Conservation (phyloP, 208 protist genomes). For the Trypanosoma caninum region DNA sequence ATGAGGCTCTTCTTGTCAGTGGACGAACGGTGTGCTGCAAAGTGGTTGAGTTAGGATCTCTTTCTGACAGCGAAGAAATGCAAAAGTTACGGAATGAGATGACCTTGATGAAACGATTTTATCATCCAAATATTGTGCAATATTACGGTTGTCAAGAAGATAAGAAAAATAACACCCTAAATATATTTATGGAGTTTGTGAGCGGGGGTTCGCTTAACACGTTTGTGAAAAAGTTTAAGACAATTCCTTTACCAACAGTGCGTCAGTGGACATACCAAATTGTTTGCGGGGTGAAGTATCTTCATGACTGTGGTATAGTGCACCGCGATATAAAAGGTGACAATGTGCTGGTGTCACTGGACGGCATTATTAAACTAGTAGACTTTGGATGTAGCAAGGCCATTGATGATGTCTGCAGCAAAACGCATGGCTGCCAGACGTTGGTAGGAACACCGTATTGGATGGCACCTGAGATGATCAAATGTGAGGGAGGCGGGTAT, state of each 20-base stretch:
- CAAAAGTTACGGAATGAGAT: constrained; percentile 84
- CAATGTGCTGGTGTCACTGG: constrained; percentile 85
- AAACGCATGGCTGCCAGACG: constrained; percentile 67
- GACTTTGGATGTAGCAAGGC: constrained; percentile 92
- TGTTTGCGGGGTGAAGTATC: constrained; percentile 84
- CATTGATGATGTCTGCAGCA: constrained; percentile 81
- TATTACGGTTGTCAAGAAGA: constrained; percentile 88
- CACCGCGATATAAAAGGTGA: constrained; percentile 92
- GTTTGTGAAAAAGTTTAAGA: constrained; percentile 79
- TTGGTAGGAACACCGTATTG: constrained; percentile 91
- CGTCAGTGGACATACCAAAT: constrained; percentile 90
- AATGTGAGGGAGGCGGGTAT: constrained; percentile 86
- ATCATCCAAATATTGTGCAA: constrained; percentile 89
- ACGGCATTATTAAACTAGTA: constrained; percentile 87
- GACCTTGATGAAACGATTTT: constrained; percentile 75
- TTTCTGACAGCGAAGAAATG: constrained; percentile 63
- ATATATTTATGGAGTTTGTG: constrained; percentile 94
- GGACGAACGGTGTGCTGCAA: constrained; percentile 83
- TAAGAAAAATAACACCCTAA: constrained; percentile 50
- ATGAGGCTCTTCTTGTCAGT: constrained; percentile 63
- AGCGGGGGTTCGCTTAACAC: constrained; percentile 75
- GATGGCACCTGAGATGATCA: constrained; percentile 93
- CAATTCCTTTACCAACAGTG: constrained; percentile 63
- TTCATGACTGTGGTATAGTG: constrained; percentile 87
- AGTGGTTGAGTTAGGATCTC: constrained; percentile 74